Evolutionary conservation across 2,329 filamentous ascomycete genomes (phyloP).

Genomic region (Xylaria multiplex): DNA sequence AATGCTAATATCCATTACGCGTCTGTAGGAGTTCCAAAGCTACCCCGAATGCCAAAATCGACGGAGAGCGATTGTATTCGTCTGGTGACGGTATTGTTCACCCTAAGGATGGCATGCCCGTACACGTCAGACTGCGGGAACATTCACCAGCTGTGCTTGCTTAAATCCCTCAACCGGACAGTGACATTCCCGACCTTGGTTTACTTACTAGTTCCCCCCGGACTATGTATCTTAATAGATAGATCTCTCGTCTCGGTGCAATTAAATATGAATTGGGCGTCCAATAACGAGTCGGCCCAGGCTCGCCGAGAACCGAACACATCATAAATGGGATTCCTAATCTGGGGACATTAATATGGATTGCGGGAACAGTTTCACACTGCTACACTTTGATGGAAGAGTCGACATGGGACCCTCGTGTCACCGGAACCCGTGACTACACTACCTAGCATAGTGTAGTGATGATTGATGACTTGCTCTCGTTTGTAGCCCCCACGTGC

Average conservation of each 20-base stretch:
- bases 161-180: constrained; percentile 4
- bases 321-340: neutral
- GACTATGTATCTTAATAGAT: constrained; percentile 5
- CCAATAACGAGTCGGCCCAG: neutral
- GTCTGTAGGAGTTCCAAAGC: constrained; percentile 38
- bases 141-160: constrained; percentile 17
- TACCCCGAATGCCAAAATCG: constrained; percentile 42
- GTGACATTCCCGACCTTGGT: neutral
- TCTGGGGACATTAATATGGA: neutral
- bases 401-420: constrained; percentile 8
- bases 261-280: neutral
- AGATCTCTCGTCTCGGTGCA: constrained; percentile 6
- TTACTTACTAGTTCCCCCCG: constrained; percentile 3
- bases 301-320: neutral
- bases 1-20: constrained; percentile 19
- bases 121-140: constrained; percentile 47
- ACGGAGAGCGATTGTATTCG: constrained; percentile 49
- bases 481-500: constrained; percentile 24
- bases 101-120: constrained; percentile 53
- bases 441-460: neutral
- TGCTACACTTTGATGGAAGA: constrained; percentile 4
- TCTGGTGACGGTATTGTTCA: constrained; percentile 46
- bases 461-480: constrained; percentile 7
- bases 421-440: neutral
- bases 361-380: constrained; percentile 10